phyloP scores from a whole-genome alignment of 768 basidiomycete species.

The Rhodotorula taiwanensis region DNA sequence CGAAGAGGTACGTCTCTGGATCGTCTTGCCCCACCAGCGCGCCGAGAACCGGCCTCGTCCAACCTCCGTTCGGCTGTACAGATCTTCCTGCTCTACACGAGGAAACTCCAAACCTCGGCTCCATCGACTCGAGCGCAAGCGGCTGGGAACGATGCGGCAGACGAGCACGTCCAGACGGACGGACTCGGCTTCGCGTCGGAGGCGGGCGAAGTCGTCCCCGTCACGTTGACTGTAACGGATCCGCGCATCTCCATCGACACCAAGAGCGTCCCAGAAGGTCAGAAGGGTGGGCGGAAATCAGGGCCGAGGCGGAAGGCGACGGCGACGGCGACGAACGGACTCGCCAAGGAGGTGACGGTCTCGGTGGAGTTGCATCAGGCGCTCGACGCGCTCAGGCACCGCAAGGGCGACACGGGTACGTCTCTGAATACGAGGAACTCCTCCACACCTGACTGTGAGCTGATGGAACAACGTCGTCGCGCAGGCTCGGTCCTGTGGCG shows the following conservation, averaged over 20 bases:
- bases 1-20: constrained; percentile 17
- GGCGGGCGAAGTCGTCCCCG: not conserved
- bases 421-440: too few species aligned
- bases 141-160: not conserved
- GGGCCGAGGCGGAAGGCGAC: not conserved
- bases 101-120: constrained; percentile 2
- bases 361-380: constrained; percentile 20
- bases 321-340: not conserved
- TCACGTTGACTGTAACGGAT: not conserved
- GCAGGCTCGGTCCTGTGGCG: constrained; percentile 29
- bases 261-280: too few species aligned
- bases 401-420: constrained; percentile 28
- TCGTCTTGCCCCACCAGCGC: not conserved
- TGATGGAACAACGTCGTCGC: too few species aligned
- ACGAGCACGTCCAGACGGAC: not conserved
- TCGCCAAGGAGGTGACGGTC: not conserved
- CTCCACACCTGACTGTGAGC: too few species aligned
- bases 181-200: constrained; percentile 6
- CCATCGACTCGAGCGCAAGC: not conserved
- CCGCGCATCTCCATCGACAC: too few species aligned
- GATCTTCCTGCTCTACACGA: constrained; percentile 28
- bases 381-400: constrained; percentile 7
- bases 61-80: not conserved
- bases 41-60: not conserved
- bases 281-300: not conserved